Conservation (phyloP, 306 rosid genomes). For the Ormosia semicastrata region DNA sequence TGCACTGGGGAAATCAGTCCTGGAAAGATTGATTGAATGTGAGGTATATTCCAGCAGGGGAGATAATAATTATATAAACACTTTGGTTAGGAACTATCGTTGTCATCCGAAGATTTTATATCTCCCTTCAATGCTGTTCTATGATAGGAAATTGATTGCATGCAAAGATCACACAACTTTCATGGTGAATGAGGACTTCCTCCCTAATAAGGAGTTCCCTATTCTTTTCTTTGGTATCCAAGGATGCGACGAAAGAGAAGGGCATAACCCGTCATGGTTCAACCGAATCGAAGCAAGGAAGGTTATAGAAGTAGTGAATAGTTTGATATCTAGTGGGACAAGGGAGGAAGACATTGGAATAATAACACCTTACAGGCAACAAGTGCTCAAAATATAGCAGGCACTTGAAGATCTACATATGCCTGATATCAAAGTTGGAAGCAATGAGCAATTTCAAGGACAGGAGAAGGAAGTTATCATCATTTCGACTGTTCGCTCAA, state of each 20-base stretch:
- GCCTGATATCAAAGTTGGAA: conserved; percentile 73
- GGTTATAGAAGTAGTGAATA: conserved; percentile 59
- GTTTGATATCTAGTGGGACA: conserved; percentile 47
- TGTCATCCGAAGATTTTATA: conserved; percentile 79
- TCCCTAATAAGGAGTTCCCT: conserved; percentile 81
- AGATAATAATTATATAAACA: conserved; percentile 65
- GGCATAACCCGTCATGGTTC: conserved; percentile 98
- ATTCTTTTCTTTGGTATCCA: conserved; percentile 90
- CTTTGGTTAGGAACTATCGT: conserved; percentile 71
- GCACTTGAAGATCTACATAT: conserved; percentile 62
- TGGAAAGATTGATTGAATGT: conserved; percentile 67
- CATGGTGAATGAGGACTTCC: conserved; percentile 39
- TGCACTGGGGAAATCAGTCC: conserved; percentile 70
- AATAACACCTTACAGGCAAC: conserved; percentile 89
- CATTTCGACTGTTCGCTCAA: conserved; percentile 90
- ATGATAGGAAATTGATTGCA: conserved; percentile 67
- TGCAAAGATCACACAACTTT: conserved; percentile 59
- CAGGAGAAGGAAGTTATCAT: conserved; percentile 86
- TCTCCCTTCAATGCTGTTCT: conserved; percentile 82
- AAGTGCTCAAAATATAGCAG: conserved; percentile 74
- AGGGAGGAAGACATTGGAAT: conserved; percentile 76
- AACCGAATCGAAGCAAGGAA: conserved; percentile 88
- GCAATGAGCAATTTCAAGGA: conserved; percentile 96
- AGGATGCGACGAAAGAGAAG: conserved; percentile 98
- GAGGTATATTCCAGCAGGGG: conserved; percentile 44